Conservation (phyloP, 2,329 filamentous ascomycete genomes). For the Hymenoscyphus repandus region DNA sequence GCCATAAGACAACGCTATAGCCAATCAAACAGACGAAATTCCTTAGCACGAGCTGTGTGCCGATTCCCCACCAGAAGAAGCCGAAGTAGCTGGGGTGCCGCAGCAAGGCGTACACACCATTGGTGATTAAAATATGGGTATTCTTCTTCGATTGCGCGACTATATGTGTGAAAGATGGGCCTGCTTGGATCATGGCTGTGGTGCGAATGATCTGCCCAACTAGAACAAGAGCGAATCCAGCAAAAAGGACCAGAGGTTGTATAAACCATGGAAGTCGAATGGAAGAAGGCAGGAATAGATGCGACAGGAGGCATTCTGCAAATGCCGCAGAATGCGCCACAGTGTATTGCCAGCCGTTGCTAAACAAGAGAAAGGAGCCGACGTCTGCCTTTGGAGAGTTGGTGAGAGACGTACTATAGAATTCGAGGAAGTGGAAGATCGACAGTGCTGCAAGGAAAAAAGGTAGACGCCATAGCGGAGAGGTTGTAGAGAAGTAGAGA, state of each 20-base stretch:
- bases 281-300: slow-evolving; percentile 45
- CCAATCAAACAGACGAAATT: slow-evolving; percentile 73
- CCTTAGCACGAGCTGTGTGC: slow-evolving; percentile 84
- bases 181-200: slow-evolving; percentile 84
- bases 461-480: slow-evolving; percentile 51
- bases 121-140: slow-evolving; percentile 75
- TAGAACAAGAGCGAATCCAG: slow-evolving; percentile 59
- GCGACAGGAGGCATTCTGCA: slow-evolving; percentile 63
- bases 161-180: slow-evolving; percentile 85
- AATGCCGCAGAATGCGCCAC: slow-evolving; percentile 74
- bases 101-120: slow-evolving; percentile 69
- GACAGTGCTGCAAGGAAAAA: slow-evolving; percentile 67
- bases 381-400: slow-evolving; percentile 71
- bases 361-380: slow-evolving; percentile 74
- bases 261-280: slow-evolving; percentile 20
- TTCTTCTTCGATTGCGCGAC: slow-evolving; percentile 65
- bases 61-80: slow-evolving; percentile 98
- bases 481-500: slow-evolving; percentile 16
- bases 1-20: slow-evolving; percentile 74
- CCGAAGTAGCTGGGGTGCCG: slow-evolving; percentile 95
- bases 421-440: slow-evolving; percentile 93
- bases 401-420: slow-evolving; percentile 79
- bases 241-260: slow-evolving; percentile 36
- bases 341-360: slow-evolving; percentile 80
- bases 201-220: slow-evolving; percentile 72